Conservation (phyloP, 2,329 filamentous ascomycete species). For the Domatiomyces catenatus region DNA sequence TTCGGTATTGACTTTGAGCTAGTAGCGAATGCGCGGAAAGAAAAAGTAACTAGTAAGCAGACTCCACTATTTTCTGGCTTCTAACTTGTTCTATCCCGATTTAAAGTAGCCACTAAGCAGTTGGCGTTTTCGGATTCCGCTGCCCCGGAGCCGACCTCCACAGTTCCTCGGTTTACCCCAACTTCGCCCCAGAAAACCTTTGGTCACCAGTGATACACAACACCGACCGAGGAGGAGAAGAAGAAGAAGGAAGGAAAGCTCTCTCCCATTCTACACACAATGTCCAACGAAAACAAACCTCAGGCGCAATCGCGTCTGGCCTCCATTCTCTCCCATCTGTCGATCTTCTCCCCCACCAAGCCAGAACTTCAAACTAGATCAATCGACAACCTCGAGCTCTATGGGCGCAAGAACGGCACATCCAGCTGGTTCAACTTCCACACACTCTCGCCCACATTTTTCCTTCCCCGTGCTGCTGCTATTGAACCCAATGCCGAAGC, state of each 20-base stretch:
- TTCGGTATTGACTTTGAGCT: no score
- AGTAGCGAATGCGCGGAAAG: no score
- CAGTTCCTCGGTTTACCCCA: not conserved
- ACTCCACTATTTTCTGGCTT: no score
- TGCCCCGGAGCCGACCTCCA: not conserved
- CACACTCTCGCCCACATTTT: conserved; percentile 72
- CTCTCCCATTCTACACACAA: conserved; percentile 22
- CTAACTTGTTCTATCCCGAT: no score
- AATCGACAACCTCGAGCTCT: conserved; percentile 23
- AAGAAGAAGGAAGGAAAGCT: no score
- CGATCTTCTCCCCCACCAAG: conserved; percentile 20
- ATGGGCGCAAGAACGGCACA: conserved; percentile 30
- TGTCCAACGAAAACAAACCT: conserved; percentile 36
- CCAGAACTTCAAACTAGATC: conserved; percentile 4
- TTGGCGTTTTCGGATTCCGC: not conserved
- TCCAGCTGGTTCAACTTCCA: conserved; percentile 45
- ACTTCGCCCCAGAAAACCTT: not conserved
- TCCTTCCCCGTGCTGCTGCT: conserved; percentile 66
- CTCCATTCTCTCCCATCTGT: conserved; percentile 34
- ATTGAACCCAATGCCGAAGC: conserved; percentile 79
- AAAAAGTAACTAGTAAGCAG: no score
- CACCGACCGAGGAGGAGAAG: not conserved
- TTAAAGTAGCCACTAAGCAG: no score
- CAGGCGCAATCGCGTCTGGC: conserved; percentile 44
- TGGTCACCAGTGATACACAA: not conserved